Conservation (phyloP, 352 stramenopile genomes). For the Blastocystis sp. region DNA sequence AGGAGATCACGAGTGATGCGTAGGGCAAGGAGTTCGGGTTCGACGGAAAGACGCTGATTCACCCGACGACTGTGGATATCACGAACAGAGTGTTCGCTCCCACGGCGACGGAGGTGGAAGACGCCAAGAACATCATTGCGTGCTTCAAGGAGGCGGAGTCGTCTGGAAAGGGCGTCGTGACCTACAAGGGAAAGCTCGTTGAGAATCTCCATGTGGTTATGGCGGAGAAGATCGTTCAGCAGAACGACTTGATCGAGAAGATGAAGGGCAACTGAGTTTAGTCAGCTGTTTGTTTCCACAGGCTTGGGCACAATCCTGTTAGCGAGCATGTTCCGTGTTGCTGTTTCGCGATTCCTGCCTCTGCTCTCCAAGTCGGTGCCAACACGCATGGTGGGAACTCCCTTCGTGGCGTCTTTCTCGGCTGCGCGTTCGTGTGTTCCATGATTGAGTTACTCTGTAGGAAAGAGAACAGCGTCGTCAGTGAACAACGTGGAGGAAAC, state of each 20-base stretch:
- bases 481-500: neutral
- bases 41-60: conserved; percentile 79
- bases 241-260: conserved; percentile 67
- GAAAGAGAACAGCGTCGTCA: neutral
- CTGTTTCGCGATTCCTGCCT: neutral
- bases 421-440: neutral
- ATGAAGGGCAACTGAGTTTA: conserved; percentile 51
- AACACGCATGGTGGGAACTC: neutral
- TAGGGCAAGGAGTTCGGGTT: conserved; percentile 78
- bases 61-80: conserved; percentile 77
- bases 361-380: neutral
- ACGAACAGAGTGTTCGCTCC: conserved; percentile 77
- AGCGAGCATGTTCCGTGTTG: conserved; percentile 14
- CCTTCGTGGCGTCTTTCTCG: neutral
- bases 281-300: neutral
- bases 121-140: conserved; percentile 76
- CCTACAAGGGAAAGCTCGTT: conserved; percentile 68
- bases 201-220: conserved; percentile 73
- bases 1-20: neutral
- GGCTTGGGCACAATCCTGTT: neutral
- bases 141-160: conserved; percentile 74
- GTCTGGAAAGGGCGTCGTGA: conserved; percentile 70
- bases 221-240: conserved; percentile 66
- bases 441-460: neutral
- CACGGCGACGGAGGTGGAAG: conserved; percentile 75